Conservation (phyloP, 1,139 yeast genomes). For the Saccharomyces uvarum region DNA sequence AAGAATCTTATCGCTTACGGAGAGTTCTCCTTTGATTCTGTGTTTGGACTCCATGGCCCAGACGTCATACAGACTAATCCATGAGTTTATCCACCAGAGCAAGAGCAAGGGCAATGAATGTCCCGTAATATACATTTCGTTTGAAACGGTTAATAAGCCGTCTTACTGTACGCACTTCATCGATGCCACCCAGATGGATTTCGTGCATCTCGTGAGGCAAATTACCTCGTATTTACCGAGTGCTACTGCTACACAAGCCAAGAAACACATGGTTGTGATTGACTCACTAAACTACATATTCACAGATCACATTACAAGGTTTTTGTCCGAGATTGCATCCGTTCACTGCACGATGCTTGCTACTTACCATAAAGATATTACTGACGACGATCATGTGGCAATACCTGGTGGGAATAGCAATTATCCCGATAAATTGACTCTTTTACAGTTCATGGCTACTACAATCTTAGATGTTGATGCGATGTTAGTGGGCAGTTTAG, state of each 20-base stretch:
- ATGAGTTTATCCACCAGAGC: conserved; percentile 47
- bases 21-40: conserved; percentile 63
- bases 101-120: conserved; percentile 14
- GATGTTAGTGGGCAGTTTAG: conserved; percentile 26
- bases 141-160: conserved; percentile 53
- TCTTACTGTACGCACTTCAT: conserved; percentile 42
- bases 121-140: conserved; percentile 48
- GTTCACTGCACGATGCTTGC: conserved; percentile 53
- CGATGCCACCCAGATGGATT: conserved; percentile 36
- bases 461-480: conserved; percentile 58
- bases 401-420: conserved; percentile 19
- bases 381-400: conserved; percentile 34
- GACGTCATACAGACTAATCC: conserved; percentile 48
- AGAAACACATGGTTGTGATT: conserved; percentile 35
- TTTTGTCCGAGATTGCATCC: conserved; percentile 48
- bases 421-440: conserved; percentile 45
- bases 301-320: conserved; percentile 40
- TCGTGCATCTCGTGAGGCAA: conserved; percentile 26
- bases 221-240: conserved; percentile 27
- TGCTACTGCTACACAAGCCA: conserved; percentile 9
- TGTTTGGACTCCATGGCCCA: conserved; percentile 65
- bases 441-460: conserved; percentile 63
- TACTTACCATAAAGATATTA: conserved; percentile 44
- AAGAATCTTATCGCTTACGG: conserved; percentile 60
- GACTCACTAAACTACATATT: conserved; percentile 64